These are phyloP conservation scores for Kockovaella imperatae DNA, from an alignment of 768 basidiomycete species.

Conservation along the genomic window DNA sequence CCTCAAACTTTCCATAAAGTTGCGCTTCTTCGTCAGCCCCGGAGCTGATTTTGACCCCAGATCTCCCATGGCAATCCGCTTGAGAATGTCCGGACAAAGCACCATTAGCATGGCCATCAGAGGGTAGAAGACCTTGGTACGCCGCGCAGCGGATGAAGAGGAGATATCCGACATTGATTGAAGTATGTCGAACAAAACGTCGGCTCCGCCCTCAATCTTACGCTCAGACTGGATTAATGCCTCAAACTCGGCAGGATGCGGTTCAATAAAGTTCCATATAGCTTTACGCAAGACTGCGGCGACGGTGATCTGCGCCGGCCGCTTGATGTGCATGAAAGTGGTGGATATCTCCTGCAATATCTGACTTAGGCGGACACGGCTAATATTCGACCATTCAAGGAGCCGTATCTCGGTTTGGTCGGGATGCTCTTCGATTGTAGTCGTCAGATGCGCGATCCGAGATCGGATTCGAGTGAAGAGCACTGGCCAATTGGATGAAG, in stretches of 20 bases:
- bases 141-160: conserved; percentile 16
- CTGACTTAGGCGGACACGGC: conserved; percentile 59
- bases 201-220: conserved; percentile 68
- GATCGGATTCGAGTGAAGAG: conserved; percentile 60
- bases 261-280: conserved; percentile 84
- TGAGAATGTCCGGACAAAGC: conserved; percentile 66
- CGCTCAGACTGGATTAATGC: conserved; percentile 58
- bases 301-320: conserved; percentile 63
- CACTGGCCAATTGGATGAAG: conserved; percentile 74
- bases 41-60: conserved; percentile 6
- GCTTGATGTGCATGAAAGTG: conserved; percentile 71
- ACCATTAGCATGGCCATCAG: conserved; percentile 66
- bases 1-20: conserved; percentile 38
- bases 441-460: conserved; percentile 58
- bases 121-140: conserved; percentile 61
- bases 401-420: conserved; percentile 71
- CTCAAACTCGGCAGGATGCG: conserved; percentile 69
- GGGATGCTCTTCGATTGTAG: conserved; percentile 51
- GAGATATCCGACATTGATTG: conserved; percentile 47
- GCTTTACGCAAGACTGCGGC: conserved; percentile 66
- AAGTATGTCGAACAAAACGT: conserved; percentile 76
- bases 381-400: conserved; percentile 68
- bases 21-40: conserved; percentile 29
- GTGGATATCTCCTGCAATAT: conserved; percentile 74
- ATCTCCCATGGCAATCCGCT: conserved; percentile 45